Conservation (phyloP, 768 basidiomycete species). For the Agrocybe praecox region DNA sequence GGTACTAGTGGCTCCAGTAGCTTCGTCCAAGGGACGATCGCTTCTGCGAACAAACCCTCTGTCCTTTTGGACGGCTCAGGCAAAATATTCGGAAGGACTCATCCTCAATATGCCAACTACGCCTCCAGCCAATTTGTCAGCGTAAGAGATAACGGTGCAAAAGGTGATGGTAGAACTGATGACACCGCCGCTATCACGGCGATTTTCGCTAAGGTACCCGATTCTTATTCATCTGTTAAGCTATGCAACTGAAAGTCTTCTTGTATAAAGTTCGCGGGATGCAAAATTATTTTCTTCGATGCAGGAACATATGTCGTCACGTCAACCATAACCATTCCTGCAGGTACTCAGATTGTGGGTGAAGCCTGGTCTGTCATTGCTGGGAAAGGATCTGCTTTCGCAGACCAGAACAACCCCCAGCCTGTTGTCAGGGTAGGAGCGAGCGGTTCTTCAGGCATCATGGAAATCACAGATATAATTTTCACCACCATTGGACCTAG, state of each 20-base stretch:
- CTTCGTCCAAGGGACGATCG: slow-evolving; percentile 56
- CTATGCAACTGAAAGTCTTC: neutral
- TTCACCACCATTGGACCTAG: slow-evolving; percentile 60
- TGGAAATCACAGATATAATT: slow-evolving; percentile 69
- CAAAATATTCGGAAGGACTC: slow-evolving; percentile 61
- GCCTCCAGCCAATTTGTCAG: slow-evolving; percentile 70
- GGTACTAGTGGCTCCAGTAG: slow-evolving; percentile 44
- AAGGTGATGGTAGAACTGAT: slow-evolving; percentile 75
- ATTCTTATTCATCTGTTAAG: slow-evolving; percentile 1
- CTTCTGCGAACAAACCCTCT: slow-evolving; percentile 53
- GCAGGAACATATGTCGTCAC: slow-evolving; percentile 65
- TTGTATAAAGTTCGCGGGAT: slow-evolving; percentile 57
- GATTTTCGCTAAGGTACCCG: slow-evolving; percentile 54
- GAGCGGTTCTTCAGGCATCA: slow-evolving; percentile 44
- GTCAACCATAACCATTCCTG: slow-evolving; percentile 54
- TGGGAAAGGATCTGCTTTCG: slow-evolving; percentile 49
- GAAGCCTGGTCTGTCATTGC: slow-evolving; percentile 65
- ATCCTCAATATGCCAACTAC: slow-evolving; percentile 70
- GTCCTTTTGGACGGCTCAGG: slow-evolving; percentile 58
- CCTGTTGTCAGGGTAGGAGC: slow-evolving; percentile 54
- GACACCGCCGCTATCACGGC: slow-evolving; percentile 71
- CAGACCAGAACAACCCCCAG: slow-evolving; percentile 42
- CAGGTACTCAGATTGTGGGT: slow-evolving; percentile 60
- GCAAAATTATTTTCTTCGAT: slow-evolving; percentile 84
- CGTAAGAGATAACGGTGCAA: slow-evolving; percentile 70